Conservation (phyloP, 306 rosid genomes). For the Hippophae gyantsensis region DNA sequence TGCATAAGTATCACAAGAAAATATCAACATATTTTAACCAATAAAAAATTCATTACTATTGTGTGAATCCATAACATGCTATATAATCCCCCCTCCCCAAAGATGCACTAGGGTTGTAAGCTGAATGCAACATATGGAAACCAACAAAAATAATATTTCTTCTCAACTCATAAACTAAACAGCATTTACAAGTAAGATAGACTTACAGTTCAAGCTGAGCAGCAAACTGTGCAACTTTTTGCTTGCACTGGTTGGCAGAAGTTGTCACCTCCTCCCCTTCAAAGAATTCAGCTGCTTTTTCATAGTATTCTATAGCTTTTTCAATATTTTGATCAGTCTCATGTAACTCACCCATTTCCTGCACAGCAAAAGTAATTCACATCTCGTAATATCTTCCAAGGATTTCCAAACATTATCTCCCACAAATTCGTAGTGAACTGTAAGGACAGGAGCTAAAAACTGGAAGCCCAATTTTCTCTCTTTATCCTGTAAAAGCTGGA, state of each 20-base stretch:
- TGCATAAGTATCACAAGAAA: slow-evolving; percentile 23
- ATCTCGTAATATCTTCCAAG: slow-evolving; percentile 15
- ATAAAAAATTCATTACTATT: neutral
- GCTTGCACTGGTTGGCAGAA: slow-evolving; percentile 91
- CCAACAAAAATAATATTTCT: neutral
- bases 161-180: slow-evolving; percentile 8
- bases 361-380: slow-evolving; percentile 11
- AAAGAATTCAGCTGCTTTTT: slow-evolving; percentile 82
- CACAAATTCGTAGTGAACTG: neutral
- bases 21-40: neutral
- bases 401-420: slow-evolving; percentile 3
- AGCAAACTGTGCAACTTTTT: slow-evolving; percentile 86
- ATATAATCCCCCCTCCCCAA: too few relatives aligned
- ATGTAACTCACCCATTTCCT: slow-evolving; percentile 91
- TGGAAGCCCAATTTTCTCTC: too few relatives aligned
- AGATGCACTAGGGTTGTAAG: neutral
- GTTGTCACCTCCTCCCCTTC: slow-evolving; percentile 83
- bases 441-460: too few relatives aligned
- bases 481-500: neutral
- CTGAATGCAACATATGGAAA: neutral
- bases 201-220: slow-evolving; percentile 90
- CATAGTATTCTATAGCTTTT: slow-evolving; percentile 64
- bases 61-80: neutral
- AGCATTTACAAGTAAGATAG: slow-evolving; percentile 11
- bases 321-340: slow-evolving; percentile 85